phyloP scores from a whole-genome alignment of 495 filamentous ascomycete genomes.

The Aspergillus conjunctus region DNA sequence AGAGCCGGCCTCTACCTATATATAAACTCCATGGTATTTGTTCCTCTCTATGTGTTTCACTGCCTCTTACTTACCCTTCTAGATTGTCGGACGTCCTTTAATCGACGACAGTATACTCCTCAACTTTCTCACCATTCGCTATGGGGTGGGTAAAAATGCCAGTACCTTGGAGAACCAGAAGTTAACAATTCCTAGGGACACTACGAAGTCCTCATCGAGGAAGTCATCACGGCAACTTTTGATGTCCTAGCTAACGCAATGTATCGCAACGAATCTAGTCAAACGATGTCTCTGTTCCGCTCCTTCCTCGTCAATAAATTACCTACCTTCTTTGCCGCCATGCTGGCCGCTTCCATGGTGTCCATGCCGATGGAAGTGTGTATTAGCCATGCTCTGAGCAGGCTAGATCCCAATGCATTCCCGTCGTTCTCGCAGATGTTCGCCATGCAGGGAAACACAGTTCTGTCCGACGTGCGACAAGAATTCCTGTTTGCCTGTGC shows the following conservation, averaged over 20 bases:
- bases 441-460: conserved; percentile 70
- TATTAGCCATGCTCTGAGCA: conserved; percentile 74
- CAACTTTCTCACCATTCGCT: conserved; percentile 79
- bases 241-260: conserved; percentile 86
- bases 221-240: conserved; percentile 84
- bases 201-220: conserved; percentile 69
- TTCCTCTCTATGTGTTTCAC: neutral
- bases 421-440: conserved; percentile 80
- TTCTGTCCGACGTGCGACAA: conserved; percentile 80
- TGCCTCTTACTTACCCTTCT: conserved; percentile 36
- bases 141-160: conserved; percentile 57
- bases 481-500: conserved; percentile 93
- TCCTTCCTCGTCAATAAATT: conserved; percentile 95
- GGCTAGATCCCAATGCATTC: conserved; percentile 77
- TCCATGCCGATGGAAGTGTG: conserved; percentile 73
- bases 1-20: conserved; percentile 92
- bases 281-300: conserved; percentile 75
- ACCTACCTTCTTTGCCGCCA: conserved; percentile 71
- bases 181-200: conserved; percentile 57
- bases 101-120: conserved; percentile 79
- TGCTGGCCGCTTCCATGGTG: conserved; percentile 61
- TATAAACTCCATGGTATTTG: conserved; percentile 77
- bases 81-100: conserved; percentile 80
- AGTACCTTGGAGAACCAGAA: no score
- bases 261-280: conserved; percentile 71